These are phyloP conservation scores for Miscanthus lutarioriparius DNA, from an alignment of 176 grass and related monocot species.

Conservation along the genomic window DNA sequence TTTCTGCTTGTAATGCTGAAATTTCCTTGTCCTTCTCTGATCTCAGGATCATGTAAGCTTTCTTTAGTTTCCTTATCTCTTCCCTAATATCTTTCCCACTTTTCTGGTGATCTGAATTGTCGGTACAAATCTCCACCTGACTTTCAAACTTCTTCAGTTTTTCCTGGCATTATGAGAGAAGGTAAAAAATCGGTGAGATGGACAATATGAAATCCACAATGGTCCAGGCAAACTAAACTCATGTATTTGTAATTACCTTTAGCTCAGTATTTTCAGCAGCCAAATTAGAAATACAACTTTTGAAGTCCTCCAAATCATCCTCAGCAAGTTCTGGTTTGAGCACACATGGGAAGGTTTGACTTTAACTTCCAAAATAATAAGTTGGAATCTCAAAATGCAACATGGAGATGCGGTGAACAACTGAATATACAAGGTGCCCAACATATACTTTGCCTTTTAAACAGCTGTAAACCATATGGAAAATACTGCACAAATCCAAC, in stretches of 20 bases:
- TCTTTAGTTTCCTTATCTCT: constrained; percentile 51
- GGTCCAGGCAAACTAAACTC: not conserved
- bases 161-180: constrained; percentile 28
- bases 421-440: not conserved
- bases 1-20: constrained; percentile 37
- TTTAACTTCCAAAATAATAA: not conserved
- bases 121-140: not conserved
- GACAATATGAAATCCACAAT: not conserved
- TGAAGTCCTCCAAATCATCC: constrained; percentile 42
- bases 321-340: constrained; percentile 41
- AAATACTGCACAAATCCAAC: no score
- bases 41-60: constrained; percentile 25
- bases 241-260: constrained; percentile 31
- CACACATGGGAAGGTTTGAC: not conserved
- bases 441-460: not conserved
- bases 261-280: constrained; percentile 40
- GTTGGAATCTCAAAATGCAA: not conserved
- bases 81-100: constrained; percentile 11
- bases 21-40: constrained; percentile 50
- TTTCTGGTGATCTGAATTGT: constrained; percentile 4
- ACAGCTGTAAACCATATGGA: no score
- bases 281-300: constrained; percentile 27
- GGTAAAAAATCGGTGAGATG: not conserved
- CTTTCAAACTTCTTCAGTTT: constrained; percentile 38
- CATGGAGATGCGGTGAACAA: not conserved